Conservation (phyloP, 805 yeast genomes). For the Middelhovenomyces tepae region DNA sequence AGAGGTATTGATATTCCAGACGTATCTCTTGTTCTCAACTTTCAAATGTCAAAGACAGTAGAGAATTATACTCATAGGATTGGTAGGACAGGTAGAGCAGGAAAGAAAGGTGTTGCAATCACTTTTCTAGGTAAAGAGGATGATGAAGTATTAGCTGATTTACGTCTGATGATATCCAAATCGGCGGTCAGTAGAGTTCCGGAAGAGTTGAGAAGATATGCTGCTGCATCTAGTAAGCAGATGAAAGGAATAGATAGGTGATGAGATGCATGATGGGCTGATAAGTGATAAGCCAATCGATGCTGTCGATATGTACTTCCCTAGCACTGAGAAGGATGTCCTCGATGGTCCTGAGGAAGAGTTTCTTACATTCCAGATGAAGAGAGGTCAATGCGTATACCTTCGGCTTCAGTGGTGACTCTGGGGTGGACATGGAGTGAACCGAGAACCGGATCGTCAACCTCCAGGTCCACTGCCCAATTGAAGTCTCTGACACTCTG, state of each 20-base stretch:
- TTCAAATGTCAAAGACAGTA: slow-evolving; percentile 66
- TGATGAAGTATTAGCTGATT: slow-evolving; percentile 39
- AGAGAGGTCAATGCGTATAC: too few species aligned
- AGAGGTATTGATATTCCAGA: slow-evolving; percentile 91
- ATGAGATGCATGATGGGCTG: too few species aligned
- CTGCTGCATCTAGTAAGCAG: slow-evolving; percentile 10
- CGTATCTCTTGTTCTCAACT: slow-evolving; percentile 78
- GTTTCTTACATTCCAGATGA: too few species aligned
- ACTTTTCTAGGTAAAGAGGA: slow-evolving; percentile 62
- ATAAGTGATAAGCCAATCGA: too few species aligned
- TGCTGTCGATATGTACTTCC: too few species aligned
- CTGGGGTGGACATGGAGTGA: too few species aligned
- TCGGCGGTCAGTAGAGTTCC: slow-evolving; percentile 34
- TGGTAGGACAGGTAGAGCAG: slow-evolving; percentile 97
- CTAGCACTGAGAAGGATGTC: too few species aligned
- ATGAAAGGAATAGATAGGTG: slow-evolving; percentile 6
- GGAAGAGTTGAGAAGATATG: slow-evolving; percentile 28
- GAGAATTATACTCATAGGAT: slow-evolving; percentile 88
- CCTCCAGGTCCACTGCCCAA: too few species aligned
- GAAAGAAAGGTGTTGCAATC: slow-evolving; percentile 64
- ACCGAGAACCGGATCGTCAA: too few species aligned
- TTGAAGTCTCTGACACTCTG: too few species aligned
- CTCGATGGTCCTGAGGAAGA: too few species aligned
- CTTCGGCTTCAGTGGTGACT: too few species aligned
- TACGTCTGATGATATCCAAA: slow-evolving; percentile 40